Percentiles rank a stretch among this genome's conserved stretches.
These are phyloP conservation scores for Mycosarcoma mackinlayi DNA, from an alignment of 1,284 basidiomycete genomes.

Conservation along the genomic window DNA sequence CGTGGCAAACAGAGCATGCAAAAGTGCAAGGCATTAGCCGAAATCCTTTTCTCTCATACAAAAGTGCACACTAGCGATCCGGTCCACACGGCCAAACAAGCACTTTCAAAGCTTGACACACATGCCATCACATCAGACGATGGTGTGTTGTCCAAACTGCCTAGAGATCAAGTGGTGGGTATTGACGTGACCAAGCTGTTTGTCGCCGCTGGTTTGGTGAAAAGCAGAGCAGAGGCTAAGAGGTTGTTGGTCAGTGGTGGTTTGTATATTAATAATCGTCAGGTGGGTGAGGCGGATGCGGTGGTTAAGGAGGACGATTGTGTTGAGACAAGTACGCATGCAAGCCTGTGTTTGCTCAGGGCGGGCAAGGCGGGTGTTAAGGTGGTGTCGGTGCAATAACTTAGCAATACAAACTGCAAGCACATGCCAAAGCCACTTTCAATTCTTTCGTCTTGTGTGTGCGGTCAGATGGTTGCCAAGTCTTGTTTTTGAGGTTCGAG, in stretches of 20 bases:
- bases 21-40: slow-evolving; percentile 72
- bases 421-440: neutral
- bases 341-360: slow-evolving; percentile 12
- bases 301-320: slow-evolving; percentile 10
- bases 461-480: neutral
- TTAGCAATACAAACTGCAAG: neutral
- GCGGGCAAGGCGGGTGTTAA: slow-evolving; percentile 23
- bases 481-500: too few relatives aligned
- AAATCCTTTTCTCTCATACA: slow-evolving; percentile 72
- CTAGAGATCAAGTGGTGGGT: slow-evolving; percentile 3
- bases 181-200: slow-evolving; percentile 10
- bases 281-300: neutral
- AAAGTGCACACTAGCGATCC: neutral
- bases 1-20: slow-evolving; percentile 69
- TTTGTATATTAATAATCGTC: slow-evolving; percentile 39
- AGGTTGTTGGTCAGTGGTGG: slow-evolving; percentile 23
- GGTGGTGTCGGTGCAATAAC: slow-evolving; percentile 4
- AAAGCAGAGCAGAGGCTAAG: slow-evolving; percentile 32
- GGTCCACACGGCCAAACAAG: slow-evolving; percentile 68
- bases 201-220: slow-evolving; percentile 8
- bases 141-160: neutral
- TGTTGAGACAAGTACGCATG: neutral
- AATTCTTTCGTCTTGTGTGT: neutral
- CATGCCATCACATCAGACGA: neutral
- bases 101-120: neutral